Evolutionary conservation across 176 grass and related monocot genomes (phyloP).

Genomic region (Musa acuminata): DNA sequence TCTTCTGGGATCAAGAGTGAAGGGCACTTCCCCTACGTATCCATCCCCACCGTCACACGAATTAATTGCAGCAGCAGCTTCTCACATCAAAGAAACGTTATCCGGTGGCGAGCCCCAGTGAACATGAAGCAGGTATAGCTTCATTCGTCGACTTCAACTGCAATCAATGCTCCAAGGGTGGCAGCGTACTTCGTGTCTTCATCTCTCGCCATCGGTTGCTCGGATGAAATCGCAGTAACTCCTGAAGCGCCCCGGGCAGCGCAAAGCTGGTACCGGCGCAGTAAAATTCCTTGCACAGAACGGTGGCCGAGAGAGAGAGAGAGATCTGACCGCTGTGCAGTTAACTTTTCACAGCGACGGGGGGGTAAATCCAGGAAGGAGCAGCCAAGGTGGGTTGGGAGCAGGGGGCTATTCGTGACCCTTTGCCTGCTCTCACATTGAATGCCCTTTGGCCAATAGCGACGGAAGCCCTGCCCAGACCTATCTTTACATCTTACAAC

Average conservation of each 20-base stretch:
- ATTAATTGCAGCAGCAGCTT: not conserved
- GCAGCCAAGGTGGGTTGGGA: conserved; percentile 11
- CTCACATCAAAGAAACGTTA: not conserved
- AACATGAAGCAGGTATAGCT: too few species aligned
- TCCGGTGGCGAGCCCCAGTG: not conserved
- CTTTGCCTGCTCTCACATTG: conserved; percentile 38
- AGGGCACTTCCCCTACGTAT: not conserved
- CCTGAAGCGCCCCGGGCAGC: too few species aligned
- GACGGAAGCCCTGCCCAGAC: not conserved
- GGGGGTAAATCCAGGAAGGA: not conserved
- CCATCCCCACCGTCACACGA: not conserved
- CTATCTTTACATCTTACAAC: not conserved
- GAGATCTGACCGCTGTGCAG: not conserved
- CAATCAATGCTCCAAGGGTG: too few species aligned
- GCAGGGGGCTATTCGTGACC: conserved; percentile 17
- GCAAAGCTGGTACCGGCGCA: too few species aligned
- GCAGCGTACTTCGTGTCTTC: too few species aligned
- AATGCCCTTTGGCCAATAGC: conserved; percentile 37
- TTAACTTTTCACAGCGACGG: not conserved
- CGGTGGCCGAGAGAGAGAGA: not conserved
- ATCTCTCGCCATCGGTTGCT: too few species aligned
- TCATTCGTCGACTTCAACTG: not conserved
- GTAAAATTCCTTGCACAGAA: too few species aligned
- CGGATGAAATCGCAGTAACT: too few species aligned
- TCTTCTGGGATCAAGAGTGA: too few species aligned